Evolutionary conservation across 2,329 filamentous ascomycete species (phyloP), one percentile per base, ranked within the genome.

Genomic region (Chaetomium globosum): DNA sequence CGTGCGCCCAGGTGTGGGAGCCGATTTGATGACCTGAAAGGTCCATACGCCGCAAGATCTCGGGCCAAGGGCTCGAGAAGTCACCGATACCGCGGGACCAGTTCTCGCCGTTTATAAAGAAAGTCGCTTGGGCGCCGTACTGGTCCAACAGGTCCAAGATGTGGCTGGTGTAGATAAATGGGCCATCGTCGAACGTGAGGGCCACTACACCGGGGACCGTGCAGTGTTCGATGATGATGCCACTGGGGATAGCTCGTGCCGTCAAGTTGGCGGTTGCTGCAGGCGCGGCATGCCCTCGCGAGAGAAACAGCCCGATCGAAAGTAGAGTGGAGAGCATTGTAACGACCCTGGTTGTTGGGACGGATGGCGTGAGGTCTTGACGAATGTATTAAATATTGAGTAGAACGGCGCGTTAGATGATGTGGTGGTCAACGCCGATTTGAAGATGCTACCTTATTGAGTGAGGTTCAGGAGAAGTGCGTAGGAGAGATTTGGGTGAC

Each of bases 181-280:
- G 76, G 0, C 76, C 75, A 59, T 78, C 76, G 60, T 78, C 77
- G 60, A 74, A 77, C 0, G 76, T 77, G n/a, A 78, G 71, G 7
- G 76, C 76, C n/a, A 77, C 69, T 9, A 71, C 70, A 19, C 74
- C 71, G n/a, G 71, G 71, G 10, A 69, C 64, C n/a, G 67, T 70
- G 68, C 72, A 74, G 53, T 68, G 66, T 19, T 67, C 56, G 67
- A 73, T 72, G 48, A 73, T 68, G 49, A 52, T 28, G 36, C 72
- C 72, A 36, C 51, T 52, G 10, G 68, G 64, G 21, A 61, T 13
- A 7, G 39, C 23, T 23, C 63, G 63, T 48, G 49, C 21, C 10
- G 59, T 62, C 23, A 66, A 46, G 49, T 61, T 64, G 64, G 26
- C 26, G 21, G 36, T 12, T 23, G 28, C 8, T 16, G 65, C 12